These are phyloP conservation scores for Didymella sp. DNA, from an alignment of 2,329 filamentous ascomycete species.

Conservation along the genomic window DNA sequence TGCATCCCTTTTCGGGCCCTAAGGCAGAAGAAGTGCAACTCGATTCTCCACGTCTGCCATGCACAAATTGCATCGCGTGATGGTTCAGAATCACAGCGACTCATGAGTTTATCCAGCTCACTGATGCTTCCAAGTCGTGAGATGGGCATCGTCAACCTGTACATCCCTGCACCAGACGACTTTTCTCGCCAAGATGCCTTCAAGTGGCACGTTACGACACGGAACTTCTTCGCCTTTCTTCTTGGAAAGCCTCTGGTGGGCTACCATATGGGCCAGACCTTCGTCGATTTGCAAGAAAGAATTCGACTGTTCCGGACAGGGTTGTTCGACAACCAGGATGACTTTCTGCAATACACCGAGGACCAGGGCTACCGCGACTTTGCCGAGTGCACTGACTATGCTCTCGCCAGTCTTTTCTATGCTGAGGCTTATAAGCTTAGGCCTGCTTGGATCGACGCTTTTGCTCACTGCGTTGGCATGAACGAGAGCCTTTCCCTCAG, in stretches of 20 bases:
- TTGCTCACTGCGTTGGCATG: slow-evolving; percentile 82
- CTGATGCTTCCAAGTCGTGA: slow-evolving; percentile 52
- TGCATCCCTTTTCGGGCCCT: slow-evolving; percentile 67
- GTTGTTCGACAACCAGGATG: slow-evolving; percentile 64
- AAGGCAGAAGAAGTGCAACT: slow-evolving; percentile 64
- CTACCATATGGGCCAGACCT: slow-evolving; percentile 66
- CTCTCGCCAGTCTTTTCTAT: slow-evolving; percentile 70
- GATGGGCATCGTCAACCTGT: slow-evolving; percentile 62
- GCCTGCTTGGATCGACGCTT: slow-evolving; percentile 75
- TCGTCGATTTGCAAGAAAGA: slow-evolving; percentile 70
- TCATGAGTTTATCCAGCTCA: slow-evolving; percentile 29
- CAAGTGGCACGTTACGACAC: slow-evolving; percentile 70
- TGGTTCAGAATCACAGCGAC: slow-evolving; percentile 11
- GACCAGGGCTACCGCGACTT: slow-evolving; percentile 74
- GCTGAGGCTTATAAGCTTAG: slow-evolving; percentile 70
- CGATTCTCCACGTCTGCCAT: slow-evolving; percentile 62
- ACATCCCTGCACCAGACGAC: slow-evolving; percentile 69
- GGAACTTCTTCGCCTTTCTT: slow-evolving; percentile 79
- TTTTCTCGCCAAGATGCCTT: slow-evolving; percentile 63
- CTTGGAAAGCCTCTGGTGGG: slow-evolving; percentile 72
- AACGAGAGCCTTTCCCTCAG: slow-evolving; percentile 64
- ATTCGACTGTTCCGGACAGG: slow-evolving; percentile 67
- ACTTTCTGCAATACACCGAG: slow-evolving; percentile 71
- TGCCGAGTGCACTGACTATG: slow-evolving; percentile 69
- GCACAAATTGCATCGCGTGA: slow-evolving; percentile 38